These are phyloP conservation scores for Penicillium sp. DNA, from an alignment of 2,329 filamentous ascomycete species.

Conservation along the genomic window DNA sequence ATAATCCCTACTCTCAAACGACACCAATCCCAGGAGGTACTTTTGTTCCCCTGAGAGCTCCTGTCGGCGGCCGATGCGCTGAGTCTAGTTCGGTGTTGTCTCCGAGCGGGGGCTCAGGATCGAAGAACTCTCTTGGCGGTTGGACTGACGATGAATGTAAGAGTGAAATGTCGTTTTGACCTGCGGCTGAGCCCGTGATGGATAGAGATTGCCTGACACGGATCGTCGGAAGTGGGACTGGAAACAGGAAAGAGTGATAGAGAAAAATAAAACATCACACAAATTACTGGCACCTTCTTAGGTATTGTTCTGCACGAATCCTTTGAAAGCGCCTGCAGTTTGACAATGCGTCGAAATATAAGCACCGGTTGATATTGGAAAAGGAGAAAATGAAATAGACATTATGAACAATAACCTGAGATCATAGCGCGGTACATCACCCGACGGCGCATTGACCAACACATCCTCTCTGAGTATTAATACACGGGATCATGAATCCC, in stretches of 20 bases:
- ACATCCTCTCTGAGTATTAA: constrained; percentile 28
- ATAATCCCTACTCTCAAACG: constrained; percentile 1
- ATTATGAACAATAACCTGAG: constrained; percentile 21
- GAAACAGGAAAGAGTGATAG: too few relatives aligned
- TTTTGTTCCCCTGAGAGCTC: background rate
- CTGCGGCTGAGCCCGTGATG: too few relatives aligned
- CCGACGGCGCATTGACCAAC: constrained; percentile 22
- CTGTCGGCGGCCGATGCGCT: background rate
- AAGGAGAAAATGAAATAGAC: constrained; percentile 12
- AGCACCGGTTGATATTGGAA: background rate
- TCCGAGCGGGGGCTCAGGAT: too few relatives aligned
- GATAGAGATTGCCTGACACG: too few relatives aligned
- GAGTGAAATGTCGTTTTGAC: background rate
- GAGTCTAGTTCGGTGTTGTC: background rate
- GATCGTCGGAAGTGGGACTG: too few relatives aligned
- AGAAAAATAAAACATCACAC: too few relatives aligned
- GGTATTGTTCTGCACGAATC: too few relatives aligned
- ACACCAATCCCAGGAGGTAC: background rate
- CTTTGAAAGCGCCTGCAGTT: too few relatives aligned
- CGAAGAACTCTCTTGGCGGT: constrained; percentile 2
- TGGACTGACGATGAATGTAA: constrained; percentile 10
- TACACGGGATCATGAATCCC: constrained; percentile 23
- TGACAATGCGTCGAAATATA: too few relatives aligned
- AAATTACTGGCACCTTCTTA: too few relatives aligned
- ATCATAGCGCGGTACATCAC: constrained; percentile 14